phyloP scores from a whole-genome alignment of 176 grass and related monocot species.

The Cenchrus americanus region DNA sequence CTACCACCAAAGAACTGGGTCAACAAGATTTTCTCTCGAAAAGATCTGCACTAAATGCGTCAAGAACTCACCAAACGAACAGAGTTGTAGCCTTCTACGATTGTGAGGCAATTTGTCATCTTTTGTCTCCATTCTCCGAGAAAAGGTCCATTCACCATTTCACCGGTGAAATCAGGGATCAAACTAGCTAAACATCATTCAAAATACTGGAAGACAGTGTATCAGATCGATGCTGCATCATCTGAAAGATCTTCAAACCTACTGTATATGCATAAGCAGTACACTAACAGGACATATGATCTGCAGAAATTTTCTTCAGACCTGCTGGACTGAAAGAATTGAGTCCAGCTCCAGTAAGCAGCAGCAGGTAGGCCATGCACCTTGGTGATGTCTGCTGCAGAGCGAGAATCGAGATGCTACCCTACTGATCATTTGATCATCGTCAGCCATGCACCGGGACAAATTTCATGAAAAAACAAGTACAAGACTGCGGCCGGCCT shows the following conservation, averaged over 20 bases:
- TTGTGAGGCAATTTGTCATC: slow-evolving; percentile 1
- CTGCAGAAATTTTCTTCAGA: background rate
- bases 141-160: too few species aligned
- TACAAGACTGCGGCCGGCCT: slow-evolving; percentile 3
- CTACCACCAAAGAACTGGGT: too few species aligned
- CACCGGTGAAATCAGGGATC: background rate
- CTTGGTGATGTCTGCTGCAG: background rate
- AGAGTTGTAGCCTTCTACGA: too few species aligned
- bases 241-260: background rate
- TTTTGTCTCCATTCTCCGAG: background rate
- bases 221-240: background rate
- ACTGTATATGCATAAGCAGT: background rate
- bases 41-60: too few species aligned
- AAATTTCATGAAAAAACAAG: background rate
- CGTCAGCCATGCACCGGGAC: background rate
- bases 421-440: background rate
- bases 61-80: too few species aligned
- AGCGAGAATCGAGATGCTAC: background rate
- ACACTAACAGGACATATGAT: background rate
- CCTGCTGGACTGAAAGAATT: background rate
- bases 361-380: background rate
- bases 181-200: background rate
- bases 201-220: background rate
- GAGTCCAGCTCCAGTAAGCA: background rate
- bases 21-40: too few species aligned